A percentile compares a stretch with the other conserved stretches of the same genome.
phyloP scores from a whole-genome alignment of 208 protist genomes.

The Leishmania martiniquensis region DNA sequence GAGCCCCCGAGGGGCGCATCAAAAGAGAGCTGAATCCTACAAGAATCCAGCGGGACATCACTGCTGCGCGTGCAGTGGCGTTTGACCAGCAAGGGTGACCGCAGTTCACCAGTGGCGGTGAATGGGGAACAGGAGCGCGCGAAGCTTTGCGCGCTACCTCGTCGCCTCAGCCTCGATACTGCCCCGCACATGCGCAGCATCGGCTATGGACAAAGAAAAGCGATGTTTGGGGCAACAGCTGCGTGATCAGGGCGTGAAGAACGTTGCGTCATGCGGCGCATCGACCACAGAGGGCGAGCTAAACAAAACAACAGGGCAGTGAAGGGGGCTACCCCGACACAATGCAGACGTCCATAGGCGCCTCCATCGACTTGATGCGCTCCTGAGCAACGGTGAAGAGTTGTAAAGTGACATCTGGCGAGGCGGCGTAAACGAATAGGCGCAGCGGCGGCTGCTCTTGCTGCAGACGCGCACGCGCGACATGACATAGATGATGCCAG shows the following conservation, averaged over 20 bases:
- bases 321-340: slow-evolving; percentile 4
- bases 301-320: background rate
- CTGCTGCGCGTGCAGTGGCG: background rate
- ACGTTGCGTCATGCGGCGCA: background rate
- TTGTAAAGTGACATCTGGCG: slow-evolving; percentile 7
- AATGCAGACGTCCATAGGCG: slow-evolving; percentile 29
- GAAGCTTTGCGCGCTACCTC: background rate
- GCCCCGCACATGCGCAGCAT: background rate
- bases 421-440: slow-evolving; percentile 41
- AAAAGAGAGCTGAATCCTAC: too few relatives aligned
- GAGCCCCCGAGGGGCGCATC: background rate
- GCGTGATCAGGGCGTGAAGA: background rate
- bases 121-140: background rate
- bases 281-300: too few relatives aligned
- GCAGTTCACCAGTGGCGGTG: background rate
- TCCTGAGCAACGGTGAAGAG: slow-evolving; percentile 27
- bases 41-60: background rate
- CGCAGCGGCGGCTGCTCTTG: slow-evolving; percentile 38
- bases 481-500: slow-evolving; percentile 61
- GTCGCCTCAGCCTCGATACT: background rate
- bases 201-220: too few relatives aligned
- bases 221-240: background rate
- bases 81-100: background rate
- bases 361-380: slow-evolving; percentile 16
- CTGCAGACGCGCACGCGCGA: slow-evolving; percentile 48